Base-by-base conservation (phyloP, 2,329 filamentous ascomycete species). In the Fusarium chuoi region DNA sequence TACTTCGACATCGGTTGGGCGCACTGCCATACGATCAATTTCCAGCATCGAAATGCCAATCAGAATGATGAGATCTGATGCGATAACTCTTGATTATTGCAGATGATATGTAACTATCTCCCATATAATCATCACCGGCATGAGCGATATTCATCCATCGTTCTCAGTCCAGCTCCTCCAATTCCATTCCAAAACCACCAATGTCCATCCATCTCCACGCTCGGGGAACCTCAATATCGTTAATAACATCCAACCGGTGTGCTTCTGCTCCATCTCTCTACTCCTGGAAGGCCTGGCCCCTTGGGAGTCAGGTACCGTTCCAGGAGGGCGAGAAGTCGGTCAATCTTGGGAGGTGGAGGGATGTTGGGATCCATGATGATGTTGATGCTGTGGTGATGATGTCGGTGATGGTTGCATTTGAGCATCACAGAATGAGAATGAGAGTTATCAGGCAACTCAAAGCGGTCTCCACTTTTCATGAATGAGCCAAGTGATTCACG, bases 281-380 rank as follows among this genome's bases (percentile, higher is more conserved):
- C n/a, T 30, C 26, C 45, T 5, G 26, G 26, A 30, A 30, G 26
- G 18, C 13, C 13, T 28, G 12, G 0, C 6, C 5, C 12, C 6
- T 28, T 4, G 5, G 18, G 5, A 4, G 24, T 14, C 44, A 28
- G 5, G 18, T 6, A 15, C 8, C 20, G 13, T 30, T 30, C 10
- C 46, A n/a, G 0, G 28, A 49, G 0, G 10, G 0, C 45, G 0
- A 49, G 28, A 49, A 49, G 28, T 0, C 0, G 0, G 2, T 49
- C 10, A 14, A 49, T 30, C 0, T n/a, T 17, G 14, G 46, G 28
- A 3, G 28, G 28, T 10, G 20, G 45, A 20, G 10, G 26, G 0
- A 17, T 1, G 20, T 33, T 49, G 46, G 28, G 7, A 7, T 33
- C 28, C 46, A 30, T 49, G 28, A 18, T 49, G 20, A 0, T 46